These are phyloP conservation scores for Scytalidium lignicola DNA, from an alignment of 2,329 filamentous ascomycete species.

Conservation along the genomic window DNA sequence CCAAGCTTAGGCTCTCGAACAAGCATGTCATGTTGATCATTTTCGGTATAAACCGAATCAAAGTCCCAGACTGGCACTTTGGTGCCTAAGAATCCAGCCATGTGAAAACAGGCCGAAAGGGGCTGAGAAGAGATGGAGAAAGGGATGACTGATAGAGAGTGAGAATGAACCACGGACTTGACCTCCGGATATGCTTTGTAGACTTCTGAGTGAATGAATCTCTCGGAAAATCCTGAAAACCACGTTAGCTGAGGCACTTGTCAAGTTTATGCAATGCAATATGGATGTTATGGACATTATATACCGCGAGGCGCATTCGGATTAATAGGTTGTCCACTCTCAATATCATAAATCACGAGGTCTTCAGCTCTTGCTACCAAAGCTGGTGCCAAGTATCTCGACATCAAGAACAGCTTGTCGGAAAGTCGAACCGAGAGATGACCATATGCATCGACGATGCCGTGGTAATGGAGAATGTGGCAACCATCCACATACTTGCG, in stretches of 20 bases:
- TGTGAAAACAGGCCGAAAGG: slow-evolving; percentile 35
- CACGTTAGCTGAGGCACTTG: slow-evolving; percentile 10
- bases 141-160: slow-evolving; percentile 35
- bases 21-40: slow-evolving; percentile 29
- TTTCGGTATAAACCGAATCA: slow-evolving; percentile 14
- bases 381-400: slow-evolving; percentile 39
- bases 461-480: slow-evolving; percentile 47
- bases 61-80: slow-evolving; percentile 18
- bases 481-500: background rate
- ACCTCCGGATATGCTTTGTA: slow-evolving; percentile 33
- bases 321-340: slow-evolving; percentile 35
- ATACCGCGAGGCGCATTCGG: background rate
- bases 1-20: slow-evolving; percentile 28
- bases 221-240: slow-evolving; percentile 34
- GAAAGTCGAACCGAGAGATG: slow-evolving; percentile 48
- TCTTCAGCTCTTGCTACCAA: slow-evolving; percentile 36
- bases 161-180: slow-evolving; percentile 36
- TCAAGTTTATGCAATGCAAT: too few species aligned
- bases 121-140: slow-evolving; percentile 29
- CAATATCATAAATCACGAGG: slow-evolving; percentile 40
- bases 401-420: slow-evolving; percentile 41
- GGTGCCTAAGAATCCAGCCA: slow-evolving; percentile 36
- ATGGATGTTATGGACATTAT: background rate
- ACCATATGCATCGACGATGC: slow-evolving; percentile 44
- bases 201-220: slow-evolving; percentile 41